Conservation (phyloP, 768 basidiomycete species). For the Dacryopinax primogenitus region DNA sequence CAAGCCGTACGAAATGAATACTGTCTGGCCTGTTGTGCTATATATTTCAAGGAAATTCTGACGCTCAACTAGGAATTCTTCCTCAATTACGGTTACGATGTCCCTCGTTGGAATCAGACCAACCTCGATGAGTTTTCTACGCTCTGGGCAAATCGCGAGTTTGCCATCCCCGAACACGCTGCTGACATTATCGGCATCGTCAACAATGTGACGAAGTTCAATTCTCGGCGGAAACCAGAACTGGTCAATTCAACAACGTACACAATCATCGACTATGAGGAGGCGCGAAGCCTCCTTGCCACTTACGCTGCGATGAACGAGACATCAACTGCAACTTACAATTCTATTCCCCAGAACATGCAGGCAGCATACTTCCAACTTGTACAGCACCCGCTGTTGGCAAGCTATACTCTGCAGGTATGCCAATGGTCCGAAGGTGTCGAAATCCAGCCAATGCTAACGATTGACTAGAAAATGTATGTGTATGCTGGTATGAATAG, state of each 20-base stretch:
- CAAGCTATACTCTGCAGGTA: conserved; percentile 40
- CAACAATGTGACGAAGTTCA: conserved; percentile 43
- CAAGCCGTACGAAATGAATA: conserved; percentile 48
- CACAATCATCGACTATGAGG: conserved; percentile 52
- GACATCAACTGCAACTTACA: conserved; percentile 43
- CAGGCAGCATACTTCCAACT: conserved; percentile 57
- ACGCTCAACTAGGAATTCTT: conserved; percentile 39
- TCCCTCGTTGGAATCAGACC: conserved; percentile 40
- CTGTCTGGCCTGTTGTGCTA: neutral
- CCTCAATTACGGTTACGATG: conserved; percentile 49
- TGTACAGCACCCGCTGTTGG: conserved; percentile 50
- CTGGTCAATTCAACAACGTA: conserved; percentile 48
- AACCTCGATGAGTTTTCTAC: conserved; percentile 43
- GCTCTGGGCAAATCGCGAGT: conserved; percentile 53
- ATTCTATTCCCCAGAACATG: conserved; percentile 35
- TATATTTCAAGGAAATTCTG: neutral
- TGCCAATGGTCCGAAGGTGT: neutral
- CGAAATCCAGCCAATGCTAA: neutral
- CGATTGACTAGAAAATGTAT: conserved; percentile 34
- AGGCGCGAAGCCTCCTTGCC: conserved; percentile 45
- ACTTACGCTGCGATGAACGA: conserved; percentile 39
- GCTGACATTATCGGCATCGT: conserved; percentile 40
- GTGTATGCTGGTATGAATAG: conserved; percentile 49
- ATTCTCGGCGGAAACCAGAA: conserved; percentile 53
- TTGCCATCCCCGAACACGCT: conserved; percentile 34